Evolutionary conservation across 257 asterid genomes (phyloP), one percentile per base, ranked within the genome.

Genomic region (Capsicum rhomboideum): DNA sequence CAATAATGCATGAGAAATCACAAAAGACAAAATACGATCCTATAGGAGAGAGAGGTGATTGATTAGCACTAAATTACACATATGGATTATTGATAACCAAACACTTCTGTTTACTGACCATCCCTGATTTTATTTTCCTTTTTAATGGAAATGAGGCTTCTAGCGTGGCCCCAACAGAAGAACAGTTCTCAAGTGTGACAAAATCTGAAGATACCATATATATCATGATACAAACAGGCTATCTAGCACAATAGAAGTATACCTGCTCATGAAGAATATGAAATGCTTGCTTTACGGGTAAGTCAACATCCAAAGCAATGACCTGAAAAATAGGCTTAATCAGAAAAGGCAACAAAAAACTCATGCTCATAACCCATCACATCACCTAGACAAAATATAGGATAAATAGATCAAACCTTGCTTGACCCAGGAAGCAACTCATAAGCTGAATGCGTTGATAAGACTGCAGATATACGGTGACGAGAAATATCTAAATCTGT

Each of bases 191-290:
- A 77, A 26, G 52, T 77, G 64, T 50, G 64, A 77, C 82, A 77
- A 49, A 50, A 28, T 28, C 63, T 77, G 64, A 77, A 28, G 52
- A 44, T 29, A 14, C 80, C 63, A 28, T 77, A 50, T 18, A 9
- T 28, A 77, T 28, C 18, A 77, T 23, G 78, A 82, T n/a, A 54
- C 80, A 68, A 53, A 71, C 18, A 34, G 26, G 17, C 14, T 26
- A 75, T 75, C 63, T 71, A 83, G 69, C 53, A 54, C 0, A 20
- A 86, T 42, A 58, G n/a, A 69, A 61, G 50, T 46, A 34, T 91
- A 97, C 99, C 98, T 97, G 98, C 90, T 97, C 98, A 9, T 95
- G 96, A 85, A 95, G 92, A 87, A 95, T 95, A 90, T 94, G 97
- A 90, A 95, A 94, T 50, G 98, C 99, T 86, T 94, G 98, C 90